Evolutionary conservation across 108 stramenopile species (phyloP).

Genomic region (Skeletonema tropicum): DNA sequence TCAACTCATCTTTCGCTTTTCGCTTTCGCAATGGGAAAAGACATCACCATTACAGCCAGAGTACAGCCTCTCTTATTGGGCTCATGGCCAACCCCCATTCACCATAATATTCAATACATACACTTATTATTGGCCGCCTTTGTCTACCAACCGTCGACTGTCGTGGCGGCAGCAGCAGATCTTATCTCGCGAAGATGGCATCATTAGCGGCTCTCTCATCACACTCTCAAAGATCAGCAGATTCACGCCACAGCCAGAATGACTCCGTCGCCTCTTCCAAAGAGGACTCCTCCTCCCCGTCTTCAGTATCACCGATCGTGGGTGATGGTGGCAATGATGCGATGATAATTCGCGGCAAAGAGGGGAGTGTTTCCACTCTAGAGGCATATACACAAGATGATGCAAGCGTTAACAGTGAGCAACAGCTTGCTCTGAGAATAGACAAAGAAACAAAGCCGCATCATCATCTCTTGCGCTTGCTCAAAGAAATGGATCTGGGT

Average conservation of each 20-base stretch:
- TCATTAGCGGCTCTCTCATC: background rate
- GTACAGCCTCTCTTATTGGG: no score
- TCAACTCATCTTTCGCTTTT: no score
- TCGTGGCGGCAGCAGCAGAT: no score
- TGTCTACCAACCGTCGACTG: no score
- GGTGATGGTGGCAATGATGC: background rate
- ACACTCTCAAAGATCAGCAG: background rate
- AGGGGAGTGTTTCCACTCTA: background rate
- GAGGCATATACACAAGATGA: background rate
- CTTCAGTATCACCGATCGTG: background rate
- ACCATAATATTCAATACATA: no score
- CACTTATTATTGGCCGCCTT: no score
- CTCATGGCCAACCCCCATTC: no score
- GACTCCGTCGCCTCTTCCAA: background rate
- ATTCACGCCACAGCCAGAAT: background rate
- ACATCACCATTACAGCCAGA: no score
- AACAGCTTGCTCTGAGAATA: constrained; percentile 17
- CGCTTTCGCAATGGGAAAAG: no score
- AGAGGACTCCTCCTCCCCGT: background rate
- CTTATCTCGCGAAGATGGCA: background rate
- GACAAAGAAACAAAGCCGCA: constrained; percentile 26
- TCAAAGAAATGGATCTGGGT: constrained; percentile 18
- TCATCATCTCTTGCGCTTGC: constrained; percentile 23
- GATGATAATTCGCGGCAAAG: background rate
- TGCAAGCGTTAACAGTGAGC: background rate